Conservation (phyloP, 257 asterid genomes). For the Fraxinus anomala region DNA sequence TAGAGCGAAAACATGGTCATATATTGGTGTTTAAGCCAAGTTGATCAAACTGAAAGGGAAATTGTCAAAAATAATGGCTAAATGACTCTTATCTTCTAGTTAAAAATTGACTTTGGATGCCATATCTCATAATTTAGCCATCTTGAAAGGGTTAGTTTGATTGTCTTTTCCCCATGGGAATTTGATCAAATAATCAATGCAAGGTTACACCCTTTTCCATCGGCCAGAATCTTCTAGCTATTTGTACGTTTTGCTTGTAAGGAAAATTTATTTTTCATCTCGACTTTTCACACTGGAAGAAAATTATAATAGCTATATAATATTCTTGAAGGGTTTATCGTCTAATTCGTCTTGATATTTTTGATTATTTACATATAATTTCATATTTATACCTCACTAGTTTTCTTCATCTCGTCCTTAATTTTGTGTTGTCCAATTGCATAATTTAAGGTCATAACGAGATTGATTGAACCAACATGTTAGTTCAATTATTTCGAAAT, state of each 20-base stretch:
- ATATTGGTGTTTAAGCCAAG: background rate
- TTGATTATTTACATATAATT: too few relatives aligned
- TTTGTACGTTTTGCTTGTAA: background rate
- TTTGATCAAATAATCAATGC: background rate
- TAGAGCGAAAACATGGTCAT: background rate
- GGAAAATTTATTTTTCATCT: background rate
- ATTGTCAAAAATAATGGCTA: background rate
- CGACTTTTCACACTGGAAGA: background rate
- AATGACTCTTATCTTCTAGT: background rate
- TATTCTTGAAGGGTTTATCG: too few relatives aligned
- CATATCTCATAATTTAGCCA: background rate
- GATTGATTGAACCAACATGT: too few relatives aligned
- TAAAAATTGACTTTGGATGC: conserved; percentile 9
- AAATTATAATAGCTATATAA: background rate
- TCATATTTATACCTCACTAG: too few relatives aligned
- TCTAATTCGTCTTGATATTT: too few relatives aligned
- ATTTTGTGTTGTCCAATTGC: too few relatives aligned
- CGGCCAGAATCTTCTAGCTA: background rate
- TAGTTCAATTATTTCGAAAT: too few relatives aligned
- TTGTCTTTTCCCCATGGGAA: background rate
- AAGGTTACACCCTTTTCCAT: background rate
- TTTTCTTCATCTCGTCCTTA: too few relatives aligned
- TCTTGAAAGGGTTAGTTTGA: background rate
- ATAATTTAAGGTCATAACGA: too few relatives aligned
- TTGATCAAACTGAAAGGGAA: background rate